phyloP scores from a whole-genome alignment of 2,329 filamentous ascomycete genomes.

The Bipolaris zeicola region DNA sequence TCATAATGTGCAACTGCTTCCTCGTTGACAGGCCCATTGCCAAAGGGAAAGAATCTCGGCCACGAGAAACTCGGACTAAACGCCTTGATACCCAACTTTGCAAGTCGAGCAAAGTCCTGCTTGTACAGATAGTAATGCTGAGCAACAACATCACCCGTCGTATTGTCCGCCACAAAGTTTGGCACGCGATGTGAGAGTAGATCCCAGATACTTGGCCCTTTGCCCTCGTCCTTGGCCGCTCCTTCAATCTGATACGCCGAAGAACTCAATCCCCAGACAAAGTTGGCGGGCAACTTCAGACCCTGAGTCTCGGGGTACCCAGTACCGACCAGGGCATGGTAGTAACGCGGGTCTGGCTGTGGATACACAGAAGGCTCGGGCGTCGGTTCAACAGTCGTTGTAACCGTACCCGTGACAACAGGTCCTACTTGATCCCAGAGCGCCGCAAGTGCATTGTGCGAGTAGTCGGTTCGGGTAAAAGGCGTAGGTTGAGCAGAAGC shows the following conservation, averaged over 20 bases:
- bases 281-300: slow-evolving; percentile 50
- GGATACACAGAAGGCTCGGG: slow-evolving; percentile 50
- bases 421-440: slow-evolving; percentile 55
- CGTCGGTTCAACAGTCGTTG: slow-evolving; percentile 51
- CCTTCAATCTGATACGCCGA: slow-evolving; percentile 53
- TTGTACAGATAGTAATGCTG: slow-evolving; percentile 54
- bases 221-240: slow-evolving; percentile 51
- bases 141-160: slow-evolving; percentile 50
- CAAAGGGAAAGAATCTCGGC: slow-evolving; percentile 49
- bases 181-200: slow-evolving; percentile 50
- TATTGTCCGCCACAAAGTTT: slow-evolving; percentile 50
- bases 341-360: slow-evolving; percentile 43
- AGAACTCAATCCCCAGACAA: slow-evolving; percentile 52
- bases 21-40: slow-evolving; percentile 46
- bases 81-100: slow-evolving; percentile 34
- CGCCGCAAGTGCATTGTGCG: slow-evolving; percentile 53
- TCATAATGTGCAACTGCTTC: slow-evolving; percentile 48
- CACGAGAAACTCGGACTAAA: slow-evolving; percentile 49
- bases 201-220: slow-evolving; percentile 54
- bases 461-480: slow-evolving; percentile 53
- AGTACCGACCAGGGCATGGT: slow-evolving; percentile 52
- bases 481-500: slow-evolving; percentile 52
- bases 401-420: slow-evolving; percentile 50
- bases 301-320: slow-evolving; percentile 41
- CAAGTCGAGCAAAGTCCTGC: slow-evolving; percentile 50